Conservation (phyloP, 257 asterid species). For the Schizonepeta tenuifolia region DNA sequence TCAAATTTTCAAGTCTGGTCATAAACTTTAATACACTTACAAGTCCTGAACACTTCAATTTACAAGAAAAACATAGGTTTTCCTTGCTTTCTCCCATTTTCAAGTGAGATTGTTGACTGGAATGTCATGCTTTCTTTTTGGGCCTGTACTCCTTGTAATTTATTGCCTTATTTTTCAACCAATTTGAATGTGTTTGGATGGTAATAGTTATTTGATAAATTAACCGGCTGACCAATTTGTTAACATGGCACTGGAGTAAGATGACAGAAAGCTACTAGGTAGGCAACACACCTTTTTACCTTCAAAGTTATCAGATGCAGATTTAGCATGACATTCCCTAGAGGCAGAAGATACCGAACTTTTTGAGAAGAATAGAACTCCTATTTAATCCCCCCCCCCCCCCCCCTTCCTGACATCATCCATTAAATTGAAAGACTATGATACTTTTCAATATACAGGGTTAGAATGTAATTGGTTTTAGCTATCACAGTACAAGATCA, state of each 20-base stretch:
- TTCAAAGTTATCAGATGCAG: conserved; percentile 17
- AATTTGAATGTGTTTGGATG: conserved; percentile 15
- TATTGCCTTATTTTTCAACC: conserved; percentile 9
- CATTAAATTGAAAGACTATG: not conserved
- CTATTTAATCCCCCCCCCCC: not conserved
- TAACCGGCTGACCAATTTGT: conserved; percentile 2
- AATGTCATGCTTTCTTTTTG: conserved; percentile 22
- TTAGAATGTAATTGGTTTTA: conserved; percentile 17
- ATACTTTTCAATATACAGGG: conserved; percentile 4
- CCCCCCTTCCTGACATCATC: not conserved
- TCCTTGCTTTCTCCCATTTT: conserved; percentile 10
- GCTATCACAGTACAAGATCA: not conserved
- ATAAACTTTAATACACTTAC: not conserved
- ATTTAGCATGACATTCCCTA: conserved; percentile 30
- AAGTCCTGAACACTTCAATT: not conserved
- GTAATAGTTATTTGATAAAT: conserved; percentile 23
- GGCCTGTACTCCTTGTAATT: conserved; percentile 14
- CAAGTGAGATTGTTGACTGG: not conserved
- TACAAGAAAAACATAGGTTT: conserved; percentile 1
- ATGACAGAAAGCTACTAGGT: conserved; percentile 24
- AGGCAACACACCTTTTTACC: conserved; percentile 5
- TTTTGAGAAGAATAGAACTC: not conserved
- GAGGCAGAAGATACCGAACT: conserved; percentile 22
- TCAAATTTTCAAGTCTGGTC: conserved; percentile 5
- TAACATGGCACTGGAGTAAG: conserved; percentile 21